phyloP scores from a whole-genome alignment of 1,284 basidiomycete species.

The Leccinum pachyderme region DNA sequence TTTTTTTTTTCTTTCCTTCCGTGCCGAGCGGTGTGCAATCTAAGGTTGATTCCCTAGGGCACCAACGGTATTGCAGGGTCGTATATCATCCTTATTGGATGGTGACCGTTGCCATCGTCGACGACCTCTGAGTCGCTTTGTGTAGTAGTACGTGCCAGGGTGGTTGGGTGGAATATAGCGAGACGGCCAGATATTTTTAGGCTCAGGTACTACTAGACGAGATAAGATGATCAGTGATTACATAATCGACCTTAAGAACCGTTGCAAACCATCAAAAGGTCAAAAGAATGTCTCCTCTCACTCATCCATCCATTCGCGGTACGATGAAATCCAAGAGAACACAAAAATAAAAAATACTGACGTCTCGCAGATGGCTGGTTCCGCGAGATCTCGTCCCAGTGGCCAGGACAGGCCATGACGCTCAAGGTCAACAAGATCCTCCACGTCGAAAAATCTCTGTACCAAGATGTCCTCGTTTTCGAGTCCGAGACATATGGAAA shows the following conservation, averaged over 20 bases:
- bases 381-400: constrained; percentile 94
- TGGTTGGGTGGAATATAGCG: not conserved
- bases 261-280: too few species aligned
- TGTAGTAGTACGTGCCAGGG: not conserved
- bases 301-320: constrained; percentile 35
- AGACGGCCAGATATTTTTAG: not conserved
- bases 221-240: constrained; percentile 7
- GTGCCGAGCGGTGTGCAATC: constrained; percentile 1
- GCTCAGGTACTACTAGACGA: not conserved
- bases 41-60: not conserved
- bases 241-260: too few species aligned
- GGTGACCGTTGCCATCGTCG: not conserved
- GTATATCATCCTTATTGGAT: not conserved
- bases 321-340: not conserved
- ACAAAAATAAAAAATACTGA: not conserved
- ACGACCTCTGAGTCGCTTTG: not conserved
- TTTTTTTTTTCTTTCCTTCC: not conserved
- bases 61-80: constrained; percentile 1
- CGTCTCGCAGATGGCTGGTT: constrained; percentile 87
- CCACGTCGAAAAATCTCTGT: constrained; percentile 91
- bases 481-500: constrained; percentile 95
- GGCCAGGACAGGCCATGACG: constrained; percentile 96
- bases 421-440: constrained; percentile 95
- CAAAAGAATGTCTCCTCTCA: constrained; percentile 32
- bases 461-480: constrained; percentile 96